Percentiles rank a stretch among this genome's conserved stretches.
Conservation (phyloP, 2,329 filamentous ascomycete species). For the Tolypocladium cylindrosporum region DNA sequence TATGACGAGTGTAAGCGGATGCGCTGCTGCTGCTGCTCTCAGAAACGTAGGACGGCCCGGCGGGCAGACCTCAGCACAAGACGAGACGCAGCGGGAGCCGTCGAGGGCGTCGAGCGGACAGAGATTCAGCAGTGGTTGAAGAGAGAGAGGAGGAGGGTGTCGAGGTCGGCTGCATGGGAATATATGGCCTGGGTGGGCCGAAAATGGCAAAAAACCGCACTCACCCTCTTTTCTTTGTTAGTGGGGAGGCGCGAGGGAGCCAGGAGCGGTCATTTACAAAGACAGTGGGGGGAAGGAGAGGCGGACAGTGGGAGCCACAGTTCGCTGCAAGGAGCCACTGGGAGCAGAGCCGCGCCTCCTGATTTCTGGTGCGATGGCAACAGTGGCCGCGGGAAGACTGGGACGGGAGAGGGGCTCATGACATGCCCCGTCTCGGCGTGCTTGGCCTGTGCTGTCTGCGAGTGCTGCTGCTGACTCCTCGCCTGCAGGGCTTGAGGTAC, state of each 20-base stretch:
- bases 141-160: conserved; percentile 1
- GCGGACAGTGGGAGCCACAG: background rate
- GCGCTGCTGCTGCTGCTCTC: background rate
- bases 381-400: background rate
- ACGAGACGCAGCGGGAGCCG: background rate
- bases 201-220: conserved; percentile 1
- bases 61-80: conserved; percentile 1
- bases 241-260: background rate
- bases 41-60: background rate
- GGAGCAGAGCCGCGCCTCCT: background rate
- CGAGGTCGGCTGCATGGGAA: conserved; percentile 1
- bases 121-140: background rate
- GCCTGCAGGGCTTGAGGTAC: background rate
- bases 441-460: background rate
- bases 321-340: background rate
- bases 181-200: conserved; percentile 6
- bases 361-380: background rate
- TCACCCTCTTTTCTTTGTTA: background rate
- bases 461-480: background rate
- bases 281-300: background rate
- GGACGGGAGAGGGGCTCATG: background rate
- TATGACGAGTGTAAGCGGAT: background rate
- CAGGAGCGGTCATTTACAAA: background rate
- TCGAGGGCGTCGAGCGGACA: background rate
- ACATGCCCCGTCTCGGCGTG: background rate